Evolutionary conservation across 139 green algal genomes (phyloP), one percentile per base, ranked within the genome.

Genomic region (Chlorella sp.): DNA sequence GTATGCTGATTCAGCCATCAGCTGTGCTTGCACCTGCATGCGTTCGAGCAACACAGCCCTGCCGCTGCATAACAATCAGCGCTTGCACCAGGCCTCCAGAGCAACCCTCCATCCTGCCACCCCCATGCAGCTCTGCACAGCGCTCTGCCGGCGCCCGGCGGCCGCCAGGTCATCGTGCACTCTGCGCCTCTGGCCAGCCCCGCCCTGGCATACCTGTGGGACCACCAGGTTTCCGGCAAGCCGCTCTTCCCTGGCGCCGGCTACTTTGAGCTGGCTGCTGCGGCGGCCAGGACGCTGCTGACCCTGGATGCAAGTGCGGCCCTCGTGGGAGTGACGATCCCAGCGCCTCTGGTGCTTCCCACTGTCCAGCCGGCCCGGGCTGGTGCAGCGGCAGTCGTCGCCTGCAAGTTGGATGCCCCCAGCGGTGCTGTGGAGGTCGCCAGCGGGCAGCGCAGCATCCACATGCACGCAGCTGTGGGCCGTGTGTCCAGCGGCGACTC

Each of bases 191-290:
- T 94, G 5, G 4, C 24, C 0, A 73, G 81, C 14, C 82, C 90
- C 2, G 30, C 68, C 1, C 65, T 92, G 1, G 80, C 86, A 0
- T 97, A 90, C 82, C 70, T 97, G 38, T 86, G 85, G 65, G 92
- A 98, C 70, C 95, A 98, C 79, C 65, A 88, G n/a, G 93, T 96
- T 16, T 44, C 67, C 0, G 90, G 89, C 14, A 84, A 85, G 28
- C 69, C 84, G 1, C 85, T 96, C 6, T 85, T 96, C 81, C 93
- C 93, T 19, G 93, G 88, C 8, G 87, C 93, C 13, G 92, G 89
- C 62, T 92, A 95, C 85, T 85, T 95, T 64, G 93, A 96, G 87
- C 68, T 94, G 2, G 89, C 90, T 11, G 82, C 88, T 6, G 92
- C 91, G 0, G 82, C 90, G 5, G 89, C 43, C 2, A 56, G 30